A percentile compares a stretch with the other conserved stretches of the same genome.
Evolutionary conservation across 805 yeast species (phyloP).

Genomic region (Pichia sporocuriosa): DNA sequence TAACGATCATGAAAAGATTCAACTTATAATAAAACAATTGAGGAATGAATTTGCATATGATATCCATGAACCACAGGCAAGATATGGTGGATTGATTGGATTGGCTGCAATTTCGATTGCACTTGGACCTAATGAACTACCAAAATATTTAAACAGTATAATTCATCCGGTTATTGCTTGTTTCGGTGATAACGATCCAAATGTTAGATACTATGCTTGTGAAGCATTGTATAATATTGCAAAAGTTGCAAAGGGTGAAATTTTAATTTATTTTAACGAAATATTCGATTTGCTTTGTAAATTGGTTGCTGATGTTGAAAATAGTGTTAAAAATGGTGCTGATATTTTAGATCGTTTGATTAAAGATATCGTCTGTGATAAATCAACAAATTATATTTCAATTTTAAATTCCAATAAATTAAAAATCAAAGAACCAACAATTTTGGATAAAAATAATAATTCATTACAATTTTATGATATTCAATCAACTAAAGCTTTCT

Average conservation of each 20-base stretch:
- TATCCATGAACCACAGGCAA: constrained; percentile 75
- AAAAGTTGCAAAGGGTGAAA: constrained; percentile 93
- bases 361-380: constrained; percentile 92
- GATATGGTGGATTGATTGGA: constrained; percentile 95
- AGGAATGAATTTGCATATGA: constrained; percentile 75
- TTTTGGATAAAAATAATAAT: constrained; percentile 48
- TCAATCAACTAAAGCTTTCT: constrained; percentile 64
- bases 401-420: constrained; percentile 33
- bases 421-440: constrained; percentile 34
- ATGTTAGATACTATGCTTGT: constrained; percentile 94
- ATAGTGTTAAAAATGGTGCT: constrained; percentile 91
- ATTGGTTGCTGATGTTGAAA: constrained; percentile 83
- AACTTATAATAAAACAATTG: constrained; percentile 63
- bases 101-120: constrained; percentile 95
- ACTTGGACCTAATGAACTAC: constrained; percentile 76
- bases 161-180: constrained; percentile 92
- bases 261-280: constrained; percentile 85
- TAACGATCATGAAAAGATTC: constrained; percentile 49
- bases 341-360: constrained; percentile 83
- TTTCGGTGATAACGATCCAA: constrained; percentile 95
- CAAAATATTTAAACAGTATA: constrained; percentile 73
- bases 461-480: constrained; percentile 53
- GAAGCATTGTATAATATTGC: constrained; percentile 94
- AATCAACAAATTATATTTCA: constrained; percentile 82
- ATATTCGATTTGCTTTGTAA: constrained; percentile 89